Evolutionary conservation across 2,329 filamentous ascomycete species (phyloP).

Genomic region (Dactylellina cionopaga): DNA sequence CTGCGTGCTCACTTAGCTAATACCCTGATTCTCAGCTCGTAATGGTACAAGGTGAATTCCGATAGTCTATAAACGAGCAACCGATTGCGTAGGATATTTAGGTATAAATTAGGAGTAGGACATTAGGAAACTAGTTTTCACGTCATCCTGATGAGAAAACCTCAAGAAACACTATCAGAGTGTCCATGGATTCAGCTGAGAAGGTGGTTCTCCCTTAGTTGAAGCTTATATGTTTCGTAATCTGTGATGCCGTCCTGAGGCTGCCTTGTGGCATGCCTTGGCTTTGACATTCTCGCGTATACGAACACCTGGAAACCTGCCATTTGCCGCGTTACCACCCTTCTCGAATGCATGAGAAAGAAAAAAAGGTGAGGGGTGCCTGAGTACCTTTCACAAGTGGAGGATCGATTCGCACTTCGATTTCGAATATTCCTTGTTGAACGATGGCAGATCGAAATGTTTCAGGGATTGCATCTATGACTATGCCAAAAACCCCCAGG

Average conservation of each 20-base stretch:
- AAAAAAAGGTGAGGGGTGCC: background rate
- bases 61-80: no score
- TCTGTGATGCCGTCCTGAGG: conserved; percentile 26
- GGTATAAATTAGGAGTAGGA: no score
- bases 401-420: conserved; percentile 26
- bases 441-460: no score
- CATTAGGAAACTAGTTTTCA: no score
- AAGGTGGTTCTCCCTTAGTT: background rate
- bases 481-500: background rate
- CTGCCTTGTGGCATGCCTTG: conserved; percentile 50
- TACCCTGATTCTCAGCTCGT: no score
- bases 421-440: background rate
- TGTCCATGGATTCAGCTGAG: background rate
- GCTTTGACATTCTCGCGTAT: no score
- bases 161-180: no score
- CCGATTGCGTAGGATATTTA: no score
- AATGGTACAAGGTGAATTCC: no score
- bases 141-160: no score
- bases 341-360: background rate
- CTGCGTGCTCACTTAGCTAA: no score
- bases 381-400: conserved; percentile 4
- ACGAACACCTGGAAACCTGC: background rate
- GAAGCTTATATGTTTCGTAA: conserved; percentile 1
- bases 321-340: background rate
- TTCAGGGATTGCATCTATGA: conserved; percentile 10